Base-by-base conservation (phyloP, 2,329 filamentous ascomycete genomes). In the Nakataea oryzae region DNA sequence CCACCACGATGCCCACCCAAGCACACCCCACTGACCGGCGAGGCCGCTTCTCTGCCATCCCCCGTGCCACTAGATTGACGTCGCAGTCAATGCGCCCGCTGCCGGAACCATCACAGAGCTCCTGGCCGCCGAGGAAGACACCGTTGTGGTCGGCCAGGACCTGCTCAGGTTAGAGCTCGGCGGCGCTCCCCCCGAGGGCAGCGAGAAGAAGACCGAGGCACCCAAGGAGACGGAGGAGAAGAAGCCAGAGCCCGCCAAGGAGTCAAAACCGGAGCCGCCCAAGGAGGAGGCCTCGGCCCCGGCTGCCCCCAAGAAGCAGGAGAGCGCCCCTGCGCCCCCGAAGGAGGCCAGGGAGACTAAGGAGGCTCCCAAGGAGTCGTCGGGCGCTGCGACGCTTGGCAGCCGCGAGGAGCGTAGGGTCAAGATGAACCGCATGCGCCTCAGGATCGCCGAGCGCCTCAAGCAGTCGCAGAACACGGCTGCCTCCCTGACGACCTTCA, bases 351-450 rank as follows among this genome's bases (percentile, higher is more conserved):
- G n/a, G n/a, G n/a, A n/a, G n/a, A n/a, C 66, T 26, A 64, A 63
- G 32, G 62, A 63, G 57, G 62, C 67, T 9, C 57, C 67, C 17
- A 76, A 79, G 67, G 75, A 81, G 58, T 67, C 75, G 26, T 68
- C 75, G 17, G 41, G 41, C 58, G 68, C 71, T 65, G 65, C 72
- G n/a, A 70, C 80, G 41, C 77, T 87, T 62, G 91, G 91, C 63
- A 89, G 77, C 76, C 89, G 93, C 63, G 91, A 95, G 69, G 93
- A 99, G 80, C 88, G 91, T 66, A 86, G 92, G 65, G 91, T 97
- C 71, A 99, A 99, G 84, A 99, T 99, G 95, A 97, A 97, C 82
- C 91, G 95, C 67, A 99, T 99, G 95, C 92, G 95, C 67, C 86
- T 97, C 65, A 88, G 95, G 65, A 99, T 97, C 69, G 91, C 95